Percentiles rank a stretch among this genome's conserved stretches.
Conservation (phyloP, 345 rosid species). For the Salix udensis region DNA sequence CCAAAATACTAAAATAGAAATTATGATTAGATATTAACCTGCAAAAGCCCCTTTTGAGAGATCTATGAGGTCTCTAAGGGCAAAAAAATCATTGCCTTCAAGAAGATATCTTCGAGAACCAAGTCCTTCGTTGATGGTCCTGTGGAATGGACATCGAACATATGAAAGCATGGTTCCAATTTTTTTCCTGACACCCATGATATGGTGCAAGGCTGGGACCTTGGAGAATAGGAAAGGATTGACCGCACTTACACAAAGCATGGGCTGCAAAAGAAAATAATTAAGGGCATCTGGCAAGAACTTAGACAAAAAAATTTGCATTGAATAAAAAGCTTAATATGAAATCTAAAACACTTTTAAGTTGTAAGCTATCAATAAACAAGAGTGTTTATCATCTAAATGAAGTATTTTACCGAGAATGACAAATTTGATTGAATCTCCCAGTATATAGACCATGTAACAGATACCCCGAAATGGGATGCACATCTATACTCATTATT, state of each 20-base stretch:
- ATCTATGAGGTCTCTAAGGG: conserved; percentile 86
- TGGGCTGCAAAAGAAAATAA: conserved; percentile 57
- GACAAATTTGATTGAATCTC: background rate
- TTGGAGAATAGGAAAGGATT: conserved; percentile 83
- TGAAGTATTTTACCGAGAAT: background rate
- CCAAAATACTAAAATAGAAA: conserved; percentile 3
- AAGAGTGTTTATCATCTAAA: background rate
- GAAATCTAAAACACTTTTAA: background rate
- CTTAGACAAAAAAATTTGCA: conserved; percentile 4
- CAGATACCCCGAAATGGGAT: conserved; percentile 5
- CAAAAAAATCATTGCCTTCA: conserved; percentile 86
- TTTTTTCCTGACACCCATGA: conserved; percentile 63
- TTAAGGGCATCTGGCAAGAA: conserved; percentile 14
- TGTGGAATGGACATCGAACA: conserved; percentile 85
- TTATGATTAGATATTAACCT: conserved; percentile 45
- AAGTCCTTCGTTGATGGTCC: conserved; percentile 73
- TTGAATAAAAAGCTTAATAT: background rate
- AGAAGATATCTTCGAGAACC: conserved; percentile 89
- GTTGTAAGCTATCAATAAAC: background rate
- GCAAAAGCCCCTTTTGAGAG: conserved; percentile 97
- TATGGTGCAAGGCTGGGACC: conserved; percentile 84
- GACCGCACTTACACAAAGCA: conserved; percentile 96
- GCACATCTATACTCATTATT: background rate
- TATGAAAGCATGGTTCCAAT: conserved; percentile 76
- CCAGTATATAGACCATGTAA: conserved; percentile 5